phyloP scores from a whole-genome alignment of 2,329 filamentous ascomycete genomes.

The Fusarium ramigenum region DNA sequence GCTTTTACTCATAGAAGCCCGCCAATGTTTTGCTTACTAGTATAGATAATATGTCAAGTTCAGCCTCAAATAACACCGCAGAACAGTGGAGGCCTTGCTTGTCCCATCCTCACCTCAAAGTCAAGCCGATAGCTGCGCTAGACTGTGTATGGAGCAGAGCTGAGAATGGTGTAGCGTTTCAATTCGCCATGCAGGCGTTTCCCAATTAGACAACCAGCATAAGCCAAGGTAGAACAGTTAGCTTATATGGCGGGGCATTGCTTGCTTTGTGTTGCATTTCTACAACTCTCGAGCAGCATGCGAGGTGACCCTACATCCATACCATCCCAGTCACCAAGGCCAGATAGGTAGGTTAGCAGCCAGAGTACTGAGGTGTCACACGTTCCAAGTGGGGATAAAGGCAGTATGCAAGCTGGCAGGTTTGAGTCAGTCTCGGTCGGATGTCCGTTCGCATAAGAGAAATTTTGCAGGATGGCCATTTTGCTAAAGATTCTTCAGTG shows the following conservation, averaged over 20 bases:
- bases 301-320: slow-evolving; percentile 19
- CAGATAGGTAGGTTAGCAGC: background rate
- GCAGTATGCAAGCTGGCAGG: slow-evolving; percentile 16
- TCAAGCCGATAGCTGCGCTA: background rate
- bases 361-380: slow-evolving; percentile 5
- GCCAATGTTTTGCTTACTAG: background rate
- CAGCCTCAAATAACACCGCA: background rate
- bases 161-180: background rate
- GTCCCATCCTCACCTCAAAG: background rate
- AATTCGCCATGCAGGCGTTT: background rate
- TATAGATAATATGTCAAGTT: background rate
- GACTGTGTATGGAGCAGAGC: background rate
- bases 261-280: slow-evolving; percentile 14
- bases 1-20: background rate
- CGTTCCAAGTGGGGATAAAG: slow-evolving; percentile 5
- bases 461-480: background rate
- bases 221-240: background rate
- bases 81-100: background rate
- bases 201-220: background rate
- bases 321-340: slow-evolving; percentile 1
- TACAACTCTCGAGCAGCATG: slow-evolving; percentile 22
- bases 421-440: slow-evolving; percentile 12
- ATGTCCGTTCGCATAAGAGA: slow-evolving; percentile 3
- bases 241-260: slow-evolving; percentile 15
- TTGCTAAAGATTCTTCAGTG: background rate